These are phyloP conservation scores for Calocybe indica DNA, from an alignment of 768 basidiomycete species.

Conservation along the genomic window DNA sequence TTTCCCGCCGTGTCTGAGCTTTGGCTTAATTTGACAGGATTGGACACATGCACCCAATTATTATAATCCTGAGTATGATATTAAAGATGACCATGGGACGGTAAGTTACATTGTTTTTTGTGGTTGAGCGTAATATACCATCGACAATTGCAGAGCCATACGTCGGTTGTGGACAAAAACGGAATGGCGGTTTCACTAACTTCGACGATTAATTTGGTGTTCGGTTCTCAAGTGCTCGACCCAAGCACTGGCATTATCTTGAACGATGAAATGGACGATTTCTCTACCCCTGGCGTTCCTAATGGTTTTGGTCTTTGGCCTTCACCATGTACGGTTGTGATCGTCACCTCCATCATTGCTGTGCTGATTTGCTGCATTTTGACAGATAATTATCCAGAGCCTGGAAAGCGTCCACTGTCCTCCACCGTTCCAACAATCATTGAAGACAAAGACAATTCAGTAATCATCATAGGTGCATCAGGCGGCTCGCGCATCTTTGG, in stretches of 20 bases:
- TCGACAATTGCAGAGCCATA: constrained; percentile 57
- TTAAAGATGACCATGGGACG: constrained; percentile 82
- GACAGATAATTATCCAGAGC: constrained; percentile 81
- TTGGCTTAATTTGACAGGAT: constrained; percentile 41
- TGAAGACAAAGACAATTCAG: constrained; percentile 66
- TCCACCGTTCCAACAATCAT: constrained; percentile 80
- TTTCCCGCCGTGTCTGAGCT: background rate
- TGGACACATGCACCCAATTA: constrained; percentile 75
- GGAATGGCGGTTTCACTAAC: constrained; percentile 88
- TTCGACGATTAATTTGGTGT: constrained; percentile 84
- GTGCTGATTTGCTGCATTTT: constrained; percentile 3
- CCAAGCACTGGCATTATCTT: constrained; percentile 82
- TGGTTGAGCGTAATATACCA: background rate
- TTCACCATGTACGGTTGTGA: constrained; percentile 58
- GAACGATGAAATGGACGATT: constrained; percentile 96
- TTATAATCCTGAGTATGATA: constrained; percentile 79
- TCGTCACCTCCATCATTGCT: background rate
- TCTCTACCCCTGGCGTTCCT: constrained; percentile 77
- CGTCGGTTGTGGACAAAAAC: constrained; percentile 73
- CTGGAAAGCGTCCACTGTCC: constrained; percentile 86
- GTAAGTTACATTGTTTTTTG: constrained; percentile 31
- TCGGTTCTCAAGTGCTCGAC: constrained; percentile 86
- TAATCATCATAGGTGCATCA: constrained; percentile 76
- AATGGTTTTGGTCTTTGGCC: constrained; percentile 82
- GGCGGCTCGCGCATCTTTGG: constrained; percentile 87